Conservation (phyloP, 768 basidiomycete species). For the Boletellus emodensis region DNA sequence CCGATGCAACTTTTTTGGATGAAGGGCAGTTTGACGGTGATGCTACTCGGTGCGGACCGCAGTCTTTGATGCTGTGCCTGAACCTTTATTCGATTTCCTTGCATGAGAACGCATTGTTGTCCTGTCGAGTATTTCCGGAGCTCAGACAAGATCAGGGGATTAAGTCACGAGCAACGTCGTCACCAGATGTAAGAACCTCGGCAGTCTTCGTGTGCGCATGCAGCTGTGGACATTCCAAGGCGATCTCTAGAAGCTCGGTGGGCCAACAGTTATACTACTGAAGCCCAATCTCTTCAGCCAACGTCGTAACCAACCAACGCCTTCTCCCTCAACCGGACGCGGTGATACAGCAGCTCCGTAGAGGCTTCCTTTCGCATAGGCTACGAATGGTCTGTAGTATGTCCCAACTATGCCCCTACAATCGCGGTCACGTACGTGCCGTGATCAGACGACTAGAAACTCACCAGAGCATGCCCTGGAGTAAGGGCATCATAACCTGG, state of each 20-base stretch:
- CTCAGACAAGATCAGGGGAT: no score
- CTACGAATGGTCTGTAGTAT: slow-evolving; percentile 30
- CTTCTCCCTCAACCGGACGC: slow-evolving; percentile 25
- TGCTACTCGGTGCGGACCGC: no score
- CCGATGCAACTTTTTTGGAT: no score
- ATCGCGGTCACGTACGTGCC: slow-evolving; percentile 1
- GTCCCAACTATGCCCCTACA: slow-evolving; percentile 29
- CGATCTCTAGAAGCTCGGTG: slow-evolving; percentile 17
- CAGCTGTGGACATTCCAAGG: background rate
- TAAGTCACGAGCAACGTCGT: no score
- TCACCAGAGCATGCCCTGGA: slow-evolving; percentile 67
- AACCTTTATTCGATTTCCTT: no score
- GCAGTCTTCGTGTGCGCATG: no score
- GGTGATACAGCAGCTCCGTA: slow-evolving; percentile 4
- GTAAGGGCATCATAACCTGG: slow-evolving; percentile 62
- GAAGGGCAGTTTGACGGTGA: no score
- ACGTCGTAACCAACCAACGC: slow-evolving; percentile 29
- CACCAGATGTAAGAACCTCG: no score
- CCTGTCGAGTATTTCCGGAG: no score
- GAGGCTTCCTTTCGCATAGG: slow-evolving; percentile 20
- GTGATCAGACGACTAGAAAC: slow-evolving; percentile 15
- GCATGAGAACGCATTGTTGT: background rate
- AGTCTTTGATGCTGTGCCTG: no score
- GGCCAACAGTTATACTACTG: slow-evolving; percentile 25
- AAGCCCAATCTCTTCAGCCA: slow-evolving; percentile 30